phyloP scores from a whole-genome alignment of 495 filamentous ascomycete species.

The Aspergillus avenaceus region DNA sequence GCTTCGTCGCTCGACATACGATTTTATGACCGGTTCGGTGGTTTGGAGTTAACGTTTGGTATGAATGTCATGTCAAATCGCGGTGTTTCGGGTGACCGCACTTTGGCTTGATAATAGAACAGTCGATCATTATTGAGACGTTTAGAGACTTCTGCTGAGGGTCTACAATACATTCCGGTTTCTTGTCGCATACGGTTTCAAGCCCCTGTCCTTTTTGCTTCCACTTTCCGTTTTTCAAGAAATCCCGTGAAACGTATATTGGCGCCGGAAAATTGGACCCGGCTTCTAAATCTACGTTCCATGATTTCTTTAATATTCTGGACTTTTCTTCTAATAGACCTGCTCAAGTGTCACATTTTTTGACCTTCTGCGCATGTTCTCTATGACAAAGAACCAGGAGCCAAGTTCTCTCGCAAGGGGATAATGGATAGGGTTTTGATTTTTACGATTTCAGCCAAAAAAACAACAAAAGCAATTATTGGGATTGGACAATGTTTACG shows the following conservation, averaged over 20 bases:
- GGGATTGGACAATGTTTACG: neutral
- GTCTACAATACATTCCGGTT: neutral
- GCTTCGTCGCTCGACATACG: conserved; percentile 20
- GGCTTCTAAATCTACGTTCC: neutral
- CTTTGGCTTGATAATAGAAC: conserved; percentile 14
- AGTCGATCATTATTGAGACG: conserved; percentile 3
- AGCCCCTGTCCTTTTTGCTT: neutral
- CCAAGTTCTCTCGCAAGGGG: neutral
- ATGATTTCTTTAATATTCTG: neutral
- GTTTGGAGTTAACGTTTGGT: conserved; percentile 26
- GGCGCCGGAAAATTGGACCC: neutral
- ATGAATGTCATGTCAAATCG: conserved; percentile 14
- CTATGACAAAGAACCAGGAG: neutral
- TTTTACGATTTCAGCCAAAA: too few relatives aligned
- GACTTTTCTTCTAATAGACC: neutral
- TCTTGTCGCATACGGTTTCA: conserved; percentile 1
- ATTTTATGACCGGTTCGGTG: conserved; percentile 26
- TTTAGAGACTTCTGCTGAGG: neutral
- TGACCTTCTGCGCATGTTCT: neutral
- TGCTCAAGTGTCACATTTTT: neutral
- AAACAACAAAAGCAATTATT: neutral
- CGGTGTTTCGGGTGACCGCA: conserved; percentile 6
- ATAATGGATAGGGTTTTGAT: neutral
- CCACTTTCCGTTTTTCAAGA: neutral
- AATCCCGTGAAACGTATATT: too few relatives aligned